phyloP scores from a whole-genome alignment of 202 grass and related monocot species.

The Elaeis oleifera region DNA sequence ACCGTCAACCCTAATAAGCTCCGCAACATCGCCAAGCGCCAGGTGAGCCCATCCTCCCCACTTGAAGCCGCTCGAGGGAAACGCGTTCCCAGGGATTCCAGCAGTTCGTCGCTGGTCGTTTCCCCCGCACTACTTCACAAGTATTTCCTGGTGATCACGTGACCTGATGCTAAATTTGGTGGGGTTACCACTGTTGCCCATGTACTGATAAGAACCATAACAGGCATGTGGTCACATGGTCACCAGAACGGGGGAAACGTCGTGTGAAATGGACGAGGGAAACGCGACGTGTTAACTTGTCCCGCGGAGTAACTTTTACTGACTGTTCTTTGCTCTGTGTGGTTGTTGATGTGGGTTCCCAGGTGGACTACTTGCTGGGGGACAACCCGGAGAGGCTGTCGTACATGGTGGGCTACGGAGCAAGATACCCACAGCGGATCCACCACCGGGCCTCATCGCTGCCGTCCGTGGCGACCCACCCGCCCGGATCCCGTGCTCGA shows the following conservation, averaged over 20 bases:
- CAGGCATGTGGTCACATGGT: too few relatives aligned
- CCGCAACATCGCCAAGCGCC: conserved; percentile 48
- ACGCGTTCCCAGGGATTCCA: too few relatives aligned
- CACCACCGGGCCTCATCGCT: conserved; percentile 83
- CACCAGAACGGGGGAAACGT: too few relatives aligned
- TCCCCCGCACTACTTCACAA: not conserved
- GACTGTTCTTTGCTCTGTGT: not conserved
- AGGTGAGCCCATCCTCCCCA: conserved; percentile 16
- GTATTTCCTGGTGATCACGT: not conserved
- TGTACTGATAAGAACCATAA: too few relatives aligned
- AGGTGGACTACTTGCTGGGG: conserved; percentile 65
- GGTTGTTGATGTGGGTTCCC: not conserved
- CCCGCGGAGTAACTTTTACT: too few relatives aligned
- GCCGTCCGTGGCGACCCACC: conserved; percentile 53
- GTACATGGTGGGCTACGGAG: conserved; percentile 79
- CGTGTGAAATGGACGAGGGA: too few relatives aligned
- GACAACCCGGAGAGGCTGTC: conserved; percentile 71
- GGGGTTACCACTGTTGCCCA: too few relatives aligned
- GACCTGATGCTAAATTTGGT: not conserved
- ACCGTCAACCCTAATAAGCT: conserved; percentile 54
- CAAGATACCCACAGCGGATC: conserved; percentile 38
- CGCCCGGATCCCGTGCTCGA: conserved; percentile 44
- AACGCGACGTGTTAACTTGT: too few relatives aligned
- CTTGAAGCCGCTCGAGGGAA: too few relatives aligned
- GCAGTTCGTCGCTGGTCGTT: too few relatives aligned